Conservation (phyloP, 2,329 filamentous ascomycete species). For the Talaromyces sp. region DNA sequence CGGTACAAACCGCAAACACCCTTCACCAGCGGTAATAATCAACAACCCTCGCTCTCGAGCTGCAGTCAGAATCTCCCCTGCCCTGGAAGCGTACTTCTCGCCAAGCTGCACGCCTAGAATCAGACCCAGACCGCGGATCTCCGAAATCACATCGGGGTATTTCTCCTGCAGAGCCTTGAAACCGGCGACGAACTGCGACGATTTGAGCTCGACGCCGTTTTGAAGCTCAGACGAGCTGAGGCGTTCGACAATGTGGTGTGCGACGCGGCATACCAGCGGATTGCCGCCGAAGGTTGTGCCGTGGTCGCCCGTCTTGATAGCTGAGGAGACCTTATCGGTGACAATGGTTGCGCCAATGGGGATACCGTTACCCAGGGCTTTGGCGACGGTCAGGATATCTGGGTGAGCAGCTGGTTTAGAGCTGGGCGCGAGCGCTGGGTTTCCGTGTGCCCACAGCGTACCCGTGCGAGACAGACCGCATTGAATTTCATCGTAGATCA, state of each 20-base stretch:
- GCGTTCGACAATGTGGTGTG: constrained; percentile 76
- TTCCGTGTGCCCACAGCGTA: constrained; percentile 79
- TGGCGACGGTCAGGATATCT: constrained; percentile 89
- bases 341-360: constrained; percentile 81
- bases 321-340: constrained; percentile 60
- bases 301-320: constrained; percentile 73
- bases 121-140: constrained; percentile 77
- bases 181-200: constrained; percentile 53
- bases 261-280: constrained; percentile 76
- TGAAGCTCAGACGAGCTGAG: constrained; percentile 69
- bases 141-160: constrained; percentile 67
- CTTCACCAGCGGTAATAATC: constrained; percentile 87
- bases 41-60: constrained; percentile 82
- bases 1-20: constrained; percentile 88
- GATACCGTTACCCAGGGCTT: constrained; percentile 94
- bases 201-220: constrained; percentile 63
- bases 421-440: constrained; percentile 52
- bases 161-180: constrained; percentile 53
- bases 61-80: constrained; percentile 65
- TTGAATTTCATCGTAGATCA: constrained; percentile 97
- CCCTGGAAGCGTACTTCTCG: constrained; percentile 54
- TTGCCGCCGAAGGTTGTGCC: constrained; percentile 94
- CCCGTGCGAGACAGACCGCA: constrained; percentile 87
- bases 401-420: constrained; percentile 70
- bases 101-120: constrained; percentile 82